Percentiles rank a stretch among this genome's conserved stretches.
Conservation (phyloP, 257 asterid species). For the Jacaranda copaia region DNA sequence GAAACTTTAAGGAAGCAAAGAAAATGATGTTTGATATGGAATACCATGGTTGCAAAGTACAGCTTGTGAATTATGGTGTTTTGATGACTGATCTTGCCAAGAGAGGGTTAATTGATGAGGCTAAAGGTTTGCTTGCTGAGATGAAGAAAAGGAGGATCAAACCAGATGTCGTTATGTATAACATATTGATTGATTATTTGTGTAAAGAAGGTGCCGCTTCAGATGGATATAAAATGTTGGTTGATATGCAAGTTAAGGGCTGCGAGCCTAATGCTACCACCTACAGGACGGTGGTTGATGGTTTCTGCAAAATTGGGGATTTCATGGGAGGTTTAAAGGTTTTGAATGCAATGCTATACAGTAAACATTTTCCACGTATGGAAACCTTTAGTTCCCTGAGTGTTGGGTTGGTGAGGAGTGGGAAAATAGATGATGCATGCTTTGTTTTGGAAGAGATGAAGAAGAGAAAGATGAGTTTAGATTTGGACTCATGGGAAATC, state of each 20-base stretch:
- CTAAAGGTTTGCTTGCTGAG: conserved; percentile 69
- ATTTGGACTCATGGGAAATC: conserved; percentile 64
- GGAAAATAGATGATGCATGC: conserved; percentile 59
- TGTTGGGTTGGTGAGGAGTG: conserved; percentile 59
- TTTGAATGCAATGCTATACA: conserved; percentile 68
- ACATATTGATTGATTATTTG: conserved; percentile 59
- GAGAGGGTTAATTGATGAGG: conserved; percentile 69
- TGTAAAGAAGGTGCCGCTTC: conserved; percentile 57
- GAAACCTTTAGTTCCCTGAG: conserved; percentile 58
- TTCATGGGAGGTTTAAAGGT: conserved; percentile 67
- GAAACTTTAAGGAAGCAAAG: conserved; percentile 70
- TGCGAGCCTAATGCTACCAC: conserved; percentile 80
- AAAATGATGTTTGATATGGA: conserved; percentile 95
- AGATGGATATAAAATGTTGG: conserved; percentile 74
- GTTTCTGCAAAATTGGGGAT: conserved; percentile 64
- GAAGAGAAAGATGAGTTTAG: conserved; percentile 59
- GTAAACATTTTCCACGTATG: conserved; percentile 63
- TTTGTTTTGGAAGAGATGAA: conserved; percentile 80
- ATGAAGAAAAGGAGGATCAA: conserved; percentile 78
- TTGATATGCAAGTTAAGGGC: conserved; percentile 76
- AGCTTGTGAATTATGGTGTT: conserved; percentile 73
- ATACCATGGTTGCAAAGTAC: conserved; percentile 78
- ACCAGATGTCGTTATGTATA: conserved; percentile 78
- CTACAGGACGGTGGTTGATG: conserved; percentile 84
- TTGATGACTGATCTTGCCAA: conserved; percentile 74